Evolutionary conservation across 805 yeast genomes (phyloP).

Genomic region (Jamesozyma jinghongensis): DNA sequence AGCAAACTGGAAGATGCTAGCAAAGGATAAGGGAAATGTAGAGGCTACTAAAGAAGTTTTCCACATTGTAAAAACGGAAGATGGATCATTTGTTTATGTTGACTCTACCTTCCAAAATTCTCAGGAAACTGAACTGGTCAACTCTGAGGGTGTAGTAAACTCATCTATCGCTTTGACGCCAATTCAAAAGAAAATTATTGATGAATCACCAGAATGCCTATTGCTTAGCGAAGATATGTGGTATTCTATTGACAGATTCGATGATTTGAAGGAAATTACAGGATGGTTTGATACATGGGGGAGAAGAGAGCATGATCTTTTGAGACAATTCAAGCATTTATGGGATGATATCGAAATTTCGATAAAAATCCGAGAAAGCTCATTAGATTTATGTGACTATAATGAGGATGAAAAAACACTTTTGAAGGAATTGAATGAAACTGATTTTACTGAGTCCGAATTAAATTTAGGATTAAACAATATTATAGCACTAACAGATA

Average conservation of each 20-base stretch:
- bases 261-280: constrained; percentile 47
- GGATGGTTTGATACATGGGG: constrained; percentile 75
- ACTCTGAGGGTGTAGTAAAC: constrained; percentile 15
- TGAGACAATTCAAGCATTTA: constrained; percentile 44
- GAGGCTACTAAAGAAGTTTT: constrained; percentile 23
- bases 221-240: constrained; percentile 44
- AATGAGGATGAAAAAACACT: constrained; percentile 38
- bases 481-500: background rate
- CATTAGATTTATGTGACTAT: constrained; percentile 37
- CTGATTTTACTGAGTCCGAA: constrained; percentile 20
- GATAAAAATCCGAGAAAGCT: constrained; percentile 49
- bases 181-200: constrained; percentile 52
- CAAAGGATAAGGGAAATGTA: constrained; percentile 13
- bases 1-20: constrained; percentile 22
- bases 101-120: constrained; percentile 10
- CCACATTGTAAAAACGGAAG: constrained; percentile 15
- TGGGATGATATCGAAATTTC: constrained; percentile 28
- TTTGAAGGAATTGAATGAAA: constrained; percentile 33
- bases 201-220: constrained; percentile 54
- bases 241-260: constrained; percentile 58
- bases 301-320: constrained; percentile 47
- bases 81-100: constrained; percentile 11
- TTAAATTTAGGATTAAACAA: constrained; percentile 3
- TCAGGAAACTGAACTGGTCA: constrained; percentile 14
- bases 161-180: constrained; percentile 18